Conservation (phyloP, 2,329 filamentous ascomycete species). For the Apiospora saccharicola region DNA sequence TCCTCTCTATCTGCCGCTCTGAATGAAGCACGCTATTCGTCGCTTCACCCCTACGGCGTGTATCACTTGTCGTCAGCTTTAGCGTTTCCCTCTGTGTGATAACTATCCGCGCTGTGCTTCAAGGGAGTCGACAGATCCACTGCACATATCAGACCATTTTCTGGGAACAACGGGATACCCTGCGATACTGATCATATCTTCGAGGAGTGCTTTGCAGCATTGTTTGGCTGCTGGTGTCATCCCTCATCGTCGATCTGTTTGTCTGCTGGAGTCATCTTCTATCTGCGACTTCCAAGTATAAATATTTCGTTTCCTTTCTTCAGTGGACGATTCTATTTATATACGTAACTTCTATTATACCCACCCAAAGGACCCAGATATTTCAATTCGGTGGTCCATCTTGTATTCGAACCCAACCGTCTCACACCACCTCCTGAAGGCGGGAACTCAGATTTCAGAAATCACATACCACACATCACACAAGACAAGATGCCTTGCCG, state of each 20-base stretch:
- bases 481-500: constrained; percentile 57
- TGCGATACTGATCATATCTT: neutral
- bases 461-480: neutral
- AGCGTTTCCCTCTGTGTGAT: neutral
- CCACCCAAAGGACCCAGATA: neutral
- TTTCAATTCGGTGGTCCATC: neutral
- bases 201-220: neutral
- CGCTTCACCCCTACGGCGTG: neutral
- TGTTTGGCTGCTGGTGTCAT: neutral
- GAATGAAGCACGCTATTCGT: neutral
- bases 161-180: neutral
- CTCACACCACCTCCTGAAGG: neutral
- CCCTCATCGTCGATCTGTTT: neutral
- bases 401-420: neutral
- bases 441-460: no score
- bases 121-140: constrained; percentile 16
- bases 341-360: neutral
- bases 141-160: neutral
- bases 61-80: constrained; percentile 1
- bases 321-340: neutral
- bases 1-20: neutral
- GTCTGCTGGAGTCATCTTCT: neutral
- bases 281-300: neutral
- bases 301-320: neutral
- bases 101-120: neutral